Base-by-base conservation (phyloP, 805 yeast species). In the Wickerhamiella azyma region DNA sequence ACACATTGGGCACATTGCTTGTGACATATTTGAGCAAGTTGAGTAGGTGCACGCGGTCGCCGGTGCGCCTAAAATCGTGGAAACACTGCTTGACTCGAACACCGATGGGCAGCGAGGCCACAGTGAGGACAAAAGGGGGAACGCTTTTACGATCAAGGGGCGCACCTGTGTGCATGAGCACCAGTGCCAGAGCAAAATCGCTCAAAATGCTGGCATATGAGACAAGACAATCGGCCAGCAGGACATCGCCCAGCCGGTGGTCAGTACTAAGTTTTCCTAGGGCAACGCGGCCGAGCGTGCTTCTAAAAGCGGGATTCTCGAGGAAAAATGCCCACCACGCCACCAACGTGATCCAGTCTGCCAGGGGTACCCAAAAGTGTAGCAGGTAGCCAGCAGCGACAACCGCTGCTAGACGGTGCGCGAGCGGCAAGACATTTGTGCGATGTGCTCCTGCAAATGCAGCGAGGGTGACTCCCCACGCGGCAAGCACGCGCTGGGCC, bases 51-150 rank as follows among this genome's bases (percentile, higher is more conserved):
- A 68, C 68, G 36, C 48, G 64, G 36, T 77, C 71, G 4, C 68
- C 61, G 9, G 80, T 70, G 41, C 67, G 58, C 10, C 63, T 55
- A 57, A 69, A 85, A 57, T 92, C 98, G 44, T 65, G 64, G 55
- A 79, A 59, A 61, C 97, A 92, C 64, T 92, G 99, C 40, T 74
- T 73, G 24, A 89, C 69, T 56, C 98, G 72, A 26, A 89, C 75
- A n/a, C 74, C 56, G 7, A 77, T 72, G 0, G 98, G 98, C 8
- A 78, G 61, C 19, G 59, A 48, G 18, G 65, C 56, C 8, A 66
- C 50, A 2, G 67, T 14, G 3, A 71, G 66, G 9, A 67, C 50
- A 26, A 58, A 53, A 32, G 54, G 47, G 26, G 50, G 39, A 14
- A 26, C 33, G 29, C 74, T 48, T 48, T 72, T 70, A 52, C 75